Evolutionary conservation across 2,329 filamentous ascomycete genomes (phyloP), one percentile per base, ranked within the genome.

Genomic region (Magnaporthales sp.): DNA sequence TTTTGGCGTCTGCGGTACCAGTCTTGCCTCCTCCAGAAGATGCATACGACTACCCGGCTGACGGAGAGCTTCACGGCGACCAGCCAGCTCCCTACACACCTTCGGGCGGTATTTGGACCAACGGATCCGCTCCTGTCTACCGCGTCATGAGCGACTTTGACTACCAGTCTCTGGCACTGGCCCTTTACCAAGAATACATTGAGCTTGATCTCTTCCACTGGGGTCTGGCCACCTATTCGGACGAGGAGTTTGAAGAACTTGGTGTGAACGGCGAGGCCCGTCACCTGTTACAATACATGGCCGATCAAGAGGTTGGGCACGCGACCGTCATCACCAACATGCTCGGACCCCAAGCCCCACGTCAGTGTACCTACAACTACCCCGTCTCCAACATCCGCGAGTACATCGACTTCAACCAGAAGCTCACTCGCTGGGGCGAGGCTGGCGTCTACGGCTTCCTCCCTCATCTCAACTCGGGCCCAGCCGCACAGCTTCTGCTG

Each of bases 141-240:
- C 87, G 89, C 68, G 88, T 91, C 0, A 83, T 91, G 72, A 91
- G 89, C 69, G 92, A 96, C 73, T 95, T 93, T 73, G 92, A 95
- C 76, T 95, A 89, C 74, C 84, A 94, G 74, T 93, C 90, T 0
- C 82, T 95, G 31, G 84, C 87, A 0, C 80, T 95, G 13, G 90
- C 85, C 13, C 80, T 94, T 0, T 93, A 94, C 74, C 89, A 93
- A 72, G 91, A 95, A 77, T 95, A 87, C 84, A 92, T 94, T 66
- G 91, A 95, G 77, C 82, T 95, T 1, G 92, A 95, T 74, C 82
- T 92, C 15, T 95, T 95, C 83, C 88, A 91, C 75, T 87, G 90
- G 73, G 91, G 89, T 15, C 82, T 95, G 3, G 86, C 85, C 0
- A 85, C 81, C 0, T 95, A 91, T 77, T 86, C 86, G 1, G 85